phyloP scores from a whole-genome alignment of 2,329 filamentous ascomycete genomes.

The Alternaria tenuissima region DNA sequence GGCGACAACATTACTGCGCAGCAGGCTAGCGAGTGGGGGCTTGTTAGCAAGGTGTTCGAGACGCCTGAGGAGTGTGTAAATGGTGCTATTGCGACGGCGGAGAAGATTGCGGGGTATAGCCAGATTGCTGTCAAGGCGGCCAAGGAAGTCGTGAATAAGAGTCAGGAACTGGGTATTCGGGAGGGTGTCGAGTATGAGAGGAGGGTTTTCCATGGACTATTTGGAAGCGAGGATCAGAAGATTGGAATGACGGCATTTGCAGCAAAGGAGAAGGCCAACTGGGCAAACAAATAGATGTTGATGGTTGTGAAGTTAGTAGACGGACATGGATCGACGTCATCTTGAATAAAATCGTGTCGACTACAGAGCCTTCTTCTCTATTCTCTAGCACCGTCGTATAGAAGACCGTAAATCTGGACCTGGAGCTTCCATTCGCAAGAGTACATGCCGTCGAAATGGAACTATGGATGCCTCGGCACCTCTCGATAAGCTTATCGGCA shows the following conservation, averaged over 20 bases:
- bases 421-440: too few species aligned
- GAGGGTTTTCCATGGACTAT: slow-evolving; percentile 89
- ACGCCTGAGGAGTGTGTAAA: slow-evolving; percentile 83
- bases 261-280: slow-evolving; percentile 91
- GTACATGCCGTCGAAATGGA: too few species aligned
- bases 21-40: slow-evolving; percentile 88
- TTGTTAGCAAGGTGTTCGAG: slow-evolving; percentile 83
- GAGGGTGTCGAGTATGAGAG: slow-evolving; percentile 97
- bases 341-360: too few species aligned
- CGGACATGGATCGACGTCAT: not conserved
- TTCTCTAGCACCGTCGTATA: too few species aligned
- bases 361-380: too few species aligned
- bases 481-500: slow-evolving; percentile 22
- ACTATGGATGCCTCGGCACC: too few species aligned
- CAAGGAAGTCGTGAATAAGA: slow-evolving; percentile 99
- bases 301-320: not conserved
- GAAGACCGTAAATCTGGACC: rapidly evolving
- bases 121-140: slow-evolving; percentile 85
- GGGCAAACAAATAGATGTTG: slow-evolving; percentile 74
- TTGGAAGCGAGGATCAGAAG: slow-evolving; percentile 96
- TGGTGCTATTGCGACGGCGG: slow-evolving; percentile 81
- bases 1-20: slow-evolving; percentile 77
- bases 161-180: slow-evolving; percentile 84
- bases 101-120: slow-evolving; percentile 87
- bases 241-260: slow-evolving; percentile 94